Conservation (phyloP, 352 stramenopile genomes). For the Pythium brachiatum region DNA sequence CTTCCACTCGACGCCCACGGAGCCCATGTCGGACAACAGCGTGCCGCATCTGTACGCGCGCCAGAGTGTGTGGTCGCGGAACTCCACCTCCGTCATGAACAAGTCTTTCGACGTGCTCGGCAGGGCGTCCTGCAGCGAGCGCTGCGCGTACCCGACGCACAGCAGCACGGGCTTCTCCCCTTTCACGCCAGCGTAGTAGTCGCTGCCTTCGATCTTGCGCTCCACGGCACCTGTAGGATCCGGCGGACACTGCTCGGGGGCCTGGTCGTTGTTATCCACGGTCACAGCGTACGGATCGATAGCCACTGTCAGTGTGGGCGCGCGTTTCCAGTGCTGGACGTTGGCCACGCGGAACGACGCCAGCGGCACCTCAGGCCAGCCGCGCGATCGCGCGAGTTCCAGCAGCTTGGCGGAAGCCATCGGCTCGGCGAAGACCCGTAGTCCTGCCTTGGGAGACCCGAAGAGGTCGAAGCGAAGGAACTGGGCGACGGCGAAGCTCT, state of each 20-base stretch:
- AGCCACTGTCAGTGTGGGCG: constrained; percentile 2
- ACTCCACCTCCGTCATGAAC: background rate
- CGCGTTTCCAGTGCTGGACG: background rate
- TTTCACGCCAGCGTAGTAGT: constrained; percentile 11
- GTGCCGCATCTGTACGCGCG: constrained; percentile 10
- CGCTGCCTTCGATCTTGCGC: constrained; percentile 7
- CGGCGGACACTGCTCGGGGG: background rate
- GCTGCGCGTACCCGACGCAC: constrained; percentile 15
- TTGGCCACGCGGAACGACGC: background rate
- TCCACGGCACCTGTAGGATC: background rate
- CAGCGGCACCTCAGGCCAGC: constrained; percentile 6
- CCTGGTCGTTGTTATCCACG: background rate
- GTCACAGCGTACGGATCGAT: background rate
- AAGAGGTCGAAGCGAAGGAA: background rate
- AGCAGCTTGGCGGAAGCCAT: background rate
- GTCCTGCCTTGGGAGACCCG: background rate
- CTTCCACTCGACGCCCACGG: background rate
- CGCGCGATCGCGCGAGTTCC: background rate
- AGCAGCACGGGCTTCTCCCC: background rate
- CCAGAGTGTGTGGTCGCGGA: constrained; percentile 1
- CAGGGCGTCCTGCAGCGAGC: constrained; percentile 4
- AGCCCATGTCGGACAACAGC: background rate
- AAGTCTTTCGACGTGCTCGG: background rate
- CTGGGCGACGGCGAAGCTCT: constrained; percentile 1
- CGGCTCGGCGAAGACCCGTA: background rate